Evolutionary conservation across 192 early-diverging fungal genomes (phyloP), one percentile per base, ranked within the genome.

Genomic region (Umbelopsis sp.): DNA sequence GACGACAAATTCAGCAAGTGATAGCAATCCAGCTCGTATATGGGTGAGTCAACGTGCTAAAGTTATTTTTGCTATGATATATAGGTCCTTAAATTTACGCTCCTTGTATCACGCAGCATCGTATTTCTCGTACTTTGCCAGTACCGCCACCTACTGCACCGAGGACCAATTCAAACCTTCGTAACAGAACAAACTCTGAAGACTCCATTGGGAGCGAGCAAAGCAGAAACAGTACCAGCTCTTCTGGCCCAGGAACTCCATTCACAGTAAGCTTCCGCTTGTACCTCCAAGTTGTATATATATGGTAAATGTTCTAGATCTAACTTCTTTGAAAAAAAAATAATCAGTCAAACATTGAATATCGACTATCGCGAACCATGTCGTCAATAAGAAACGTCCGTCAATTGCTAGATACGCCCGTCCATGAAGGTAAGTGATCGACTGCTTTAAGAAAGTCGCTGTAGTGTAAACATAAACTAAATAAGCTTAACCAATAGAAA

Each of bases 371-470:
- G 35, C 51, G 76, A 45, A 70, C 76, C 6, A 66, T 78, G 27
- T 64, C 53, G 9, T 73, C 67, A 1, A 78, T 78, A 23, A 61
- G 71, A 30, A 78, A 78, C 67, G 76, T 78, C 1, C 68, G 76
- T 12, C 50, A 37, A 6, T 70, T 78, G 53, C 58, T 78, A 9
- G 66, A 73, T 22, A 72, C 68, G 20, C 61, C 76, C 15, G 37
- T 53, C 7, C 35, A 61, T 41, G 55, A 73, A 53, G 68, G 76
- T 78, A 44, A 70, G 35, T 13, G 13, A 16, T 15, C 30, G 13
- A 33, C 33, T 10, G n/a, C 13, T 52, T 21, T 21, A 6, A 4
- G 2, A 22, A 8, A 2, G 2, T 10, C 23, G 11, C 21, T 23
- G 21, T 25, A 23, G 51, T 52, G n/a, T 52, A 21, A 21, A 12